Base-by-base conservation (phyloP, 768 basidiomycete species). In the Auricularia sp. region DNA sequence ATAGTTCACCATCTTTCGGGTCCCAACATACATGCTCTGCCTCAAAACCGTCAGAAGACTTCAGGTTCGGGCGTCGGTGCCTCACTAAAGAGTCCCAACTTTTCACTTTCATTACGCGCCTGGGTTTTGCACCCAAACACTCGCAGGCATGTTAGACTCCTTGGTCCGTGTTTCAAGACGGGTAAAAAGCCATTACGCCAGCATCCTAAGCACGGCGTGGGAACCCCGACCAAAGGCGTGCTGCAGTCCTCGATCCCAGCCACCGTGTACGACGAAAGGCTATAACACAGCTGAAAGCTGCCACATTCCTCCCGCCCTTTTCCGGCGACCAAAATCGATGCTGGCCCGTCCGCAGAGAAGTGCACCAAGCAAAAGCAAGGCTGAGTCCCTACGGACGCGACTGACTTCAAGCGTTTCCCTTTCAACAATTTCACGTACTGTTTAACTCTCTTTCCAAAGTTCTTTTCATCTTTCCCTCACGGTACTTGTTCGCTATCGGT, bases 1-100 rank as follows among this genome's bases (percentile, higher is more conserved):
- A 89, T 88, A 88, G 85, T 88, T 88, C 87, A 88, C 86, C 86
- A 88, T 88, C 86, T 88, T 89, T 88, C 86, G 85, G 87, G 86
- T 88, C 87, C 85, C 84, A 88, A 84, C 87, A 86, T 85, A 80
- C 82, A 84, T 83, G 86, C 87, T 88, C 86, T 82, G 85, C 86
- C 84, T 81, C 85, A 80, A 84, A 83, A 77, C 84, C 85, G 75
- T 87, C 82, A 81, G 82, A 83, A 77, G 84, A 87, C 80, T 77
- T 87, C 84, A 72, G 82, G 83, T 84, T 84, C 81, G 83, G 86
- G 85, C 82, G 82, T 85, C 82, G 81, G 78, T 88, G 86, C 85
- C 77, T 84, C 83, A 77, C 75, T 81, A 82, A 77, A 79, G 77
- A 77, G 81, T 74, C 82, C 82, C 79, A 82, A 79, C 82, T 83